Conservation (phyloP, 2,329 filamentous ascomycete species). For the Corynespora cassiicola region DNA sequence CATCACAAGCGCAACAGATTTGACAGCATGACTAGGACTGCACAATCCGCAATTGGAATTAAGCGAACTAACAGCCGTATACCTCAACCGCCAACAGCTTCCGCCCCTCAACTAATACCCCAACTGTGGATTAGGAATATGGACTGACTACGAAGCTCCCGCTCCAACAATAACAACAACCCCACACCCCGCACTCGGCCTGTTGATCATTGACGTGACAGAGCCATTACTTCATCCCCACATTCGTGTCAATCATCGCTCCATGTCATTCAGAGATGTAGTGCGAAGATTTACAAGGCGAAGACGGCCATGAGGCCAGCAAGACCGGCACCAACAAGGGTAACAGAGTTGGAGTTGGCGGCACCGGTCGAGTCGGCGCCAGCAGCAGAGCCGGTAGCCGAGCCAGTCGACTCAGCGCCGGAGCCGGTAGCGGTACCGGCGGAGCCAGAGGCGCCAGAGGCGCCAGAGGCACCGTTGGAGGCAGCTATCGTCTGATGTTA, state of each 20-base stretch:
- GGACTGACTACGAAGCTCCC: slow-evolving; percentile 6
- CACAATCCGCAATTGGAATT: slow-evolving; percentile 2
- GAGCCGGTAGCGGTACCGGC: slow-evolving; percentile 23
- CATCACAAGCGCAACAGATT: slow-evolving; percentile 1
- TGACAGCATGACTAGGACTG: background rate
- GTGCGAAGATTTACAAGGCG: slow-evolving; percentile 38
- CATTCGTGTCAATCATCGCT: slow-evolving; percentile 2
- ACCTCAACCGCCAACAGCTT: background rate
- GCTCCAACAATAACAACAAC: slow-evolving; percentile 11
- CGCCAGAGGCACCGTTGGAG: slow-evolving; percentile 1
- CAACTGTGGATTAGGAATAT: slow-evolving; percentile 5
- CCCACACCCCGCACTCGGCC: slow-evolving; percentile 13
- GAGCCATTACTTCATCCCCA: slow-evolving; percentile 1
- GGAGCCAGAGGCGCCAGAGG: slow-evolving; percentile 7
- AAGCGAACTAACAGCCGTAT: slow-evolving; percentile 8
- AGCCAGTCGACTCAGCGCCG: slow-evolving; percentile 15
- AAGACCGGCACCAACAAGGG: slow-evolving; percentile 41
- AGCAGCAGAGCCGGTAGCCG: slow-evolving; percentile 26
- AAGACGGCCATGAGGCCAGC: slow-evolving; percentile 46
- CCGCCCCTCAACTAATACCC: slow-evolving; percentile 2
- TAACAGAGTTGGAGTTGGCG: slow-evolving; percentile 35
- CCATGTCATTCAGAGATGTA: background rate
- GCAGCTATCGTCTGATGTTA: too few relatives aligned
- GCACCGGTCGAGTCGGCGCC: slow-evolving; percentile 30
- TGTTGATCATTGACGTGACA: slow-evolving; percentile 6